These are phyloP conservation scores for Trichoderma aggressivum DNA, from an alignment of 2,329 filamentous ascomycete genomes.

Conservation along the genomic window DNA sequence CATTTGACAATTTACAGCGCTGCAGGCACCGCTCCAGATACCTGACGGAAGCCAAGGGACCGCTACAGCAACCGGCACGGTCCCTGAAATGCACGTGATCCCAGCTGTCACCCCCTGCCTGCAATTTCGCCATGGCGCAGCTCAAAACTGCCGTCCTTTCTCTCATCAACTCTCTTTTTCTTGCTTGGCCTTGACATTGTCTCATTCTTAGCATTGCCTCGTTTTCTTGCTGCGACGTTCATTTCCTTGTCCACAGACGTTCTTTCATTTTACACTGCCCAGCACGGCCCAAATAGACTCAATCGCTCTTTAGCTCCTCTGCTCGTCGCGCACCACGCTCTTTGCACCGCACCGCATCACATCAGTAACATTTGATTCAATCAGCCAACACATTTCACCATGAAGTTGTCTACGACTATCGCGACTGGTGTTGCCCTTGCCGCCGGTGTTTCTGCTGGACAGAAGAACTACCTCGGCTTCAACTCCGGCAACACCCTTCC, in stretches of 20 bases:
- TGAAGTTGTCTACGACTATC: conserved; percentile 41
- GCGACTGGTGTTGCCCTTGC: conserved; percentile 38
- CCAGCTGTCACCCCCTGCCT: not conserved
- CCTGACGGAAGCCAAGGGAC: not conserved
- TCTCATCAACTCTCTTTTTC: not conserved
- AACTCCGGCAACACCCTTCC: conserved; percentile 48
- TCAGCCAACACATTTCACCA: conserved; percentile 37
- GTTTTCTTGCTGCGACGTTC: conserved; percentile 7
- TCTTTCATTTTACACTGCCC: conserved; percentile 6
- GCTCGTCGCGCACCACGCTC: conserved; percentile 6
- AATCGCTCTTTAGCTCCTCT: not conserved
- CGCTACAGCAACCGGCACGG: not conserved
- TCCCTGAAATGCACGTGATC: conserved; percentile 10
- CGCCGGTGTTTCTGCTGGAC: conserved; percentile 38
- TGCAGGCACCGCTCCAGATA: not conserved
- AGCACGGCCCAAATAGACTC: conserved; percentile 5
- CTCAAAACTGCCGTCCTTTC: conserved; percentile 10
- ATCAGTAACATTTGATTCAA: not conserved
- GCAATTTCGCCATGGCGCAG: conserved; percentile 13
- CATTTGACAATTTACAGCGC: not conserved
- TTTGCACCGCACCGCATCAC: not conserved
- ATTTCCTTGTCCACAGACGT: not conserved
- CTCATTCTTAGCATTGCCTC: conserved; percentile 10
- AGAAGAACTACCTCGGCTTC: conserved; percentile 51
- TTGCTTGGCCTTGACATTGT: not conserved